A percentile compares a stretch with the other conserved stretches of the same genome.
Conservation (phyloP, 2,329 filamentous ascomycete species). For the Dactylellina leptospora region DNA sequence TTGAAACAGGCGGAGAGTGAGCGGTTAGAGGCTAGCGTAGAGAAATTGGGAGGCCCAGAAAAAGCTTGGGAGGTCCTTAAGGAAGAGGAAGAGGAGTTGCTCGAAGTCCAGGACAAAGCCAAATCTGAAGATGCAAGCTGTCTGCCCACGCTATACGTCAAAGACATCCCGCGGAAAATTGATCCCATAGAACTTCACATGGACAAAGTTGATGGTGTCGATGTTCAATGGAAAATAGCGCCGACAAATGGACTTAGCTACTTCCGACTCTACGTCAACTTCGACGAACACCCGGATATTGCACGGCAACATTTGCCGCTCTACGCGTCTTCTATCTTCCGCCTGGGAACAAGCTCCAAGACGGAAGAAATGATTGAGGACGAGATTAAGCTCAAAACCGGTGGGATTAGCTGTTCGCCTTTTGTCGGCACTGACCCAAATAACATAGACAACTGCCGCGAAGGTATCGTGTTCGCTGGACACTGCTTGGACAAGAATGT, state of each 20-base stretch:
- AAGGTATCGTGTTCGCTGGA: constrained; percentile 84
- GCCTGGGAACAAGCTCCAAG: constrained; percentile 85
- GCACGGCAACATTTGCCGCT: constrained; percentile 84
- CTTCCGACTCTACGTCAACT: constrained; percentile 84
- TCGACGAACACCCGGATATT: constrained; percentile 83
- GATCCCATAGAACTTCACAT: constrained; percentile 75
- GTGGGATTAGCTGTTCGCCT: constrained; percentile 84
- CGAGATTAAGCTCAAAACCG: constrained; percentile 93
- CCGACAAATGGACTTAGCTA: constrained; percentile 96
- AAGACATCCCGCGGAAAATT: constrained; percentile 83
- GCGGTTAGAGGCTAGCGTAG: constrained; percentile 78
- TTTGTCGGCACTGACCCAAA: constrained; percentile 81
- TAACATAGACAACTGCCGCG: constrained; percentile 74
- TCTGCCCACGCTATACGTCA: constrained; percentile 84
- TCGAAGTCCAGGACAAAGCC: constrained; percentile 83
- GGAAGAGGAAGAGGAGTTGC: constrained; percentile 78
- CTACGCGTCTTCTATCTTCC: constrained; percentile 91
- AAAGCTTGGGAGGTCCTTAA: constrained; percentile 77
- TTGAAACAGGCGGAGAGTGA: constrained; percentile 78
- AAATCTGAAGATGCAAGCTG: constrained; percentile 86
- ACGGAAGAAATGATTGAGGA: constrained; percentile 96
- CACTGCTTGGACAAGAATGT: constrained; percentile 91
- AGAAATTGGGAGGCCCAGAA: constrained; percentile 74
- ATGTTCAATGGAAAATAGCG: constrained; percentile 88
- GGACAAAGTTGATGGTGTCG: constrained; percentile 68